A percentile compares a stretch with the other conserved stretches of the same genome.
These are phyloP conservation scores for Coelastrella sp. DNA, from an alignment of 139 green algal genomes.

Conservation along the genomic window DNA sequence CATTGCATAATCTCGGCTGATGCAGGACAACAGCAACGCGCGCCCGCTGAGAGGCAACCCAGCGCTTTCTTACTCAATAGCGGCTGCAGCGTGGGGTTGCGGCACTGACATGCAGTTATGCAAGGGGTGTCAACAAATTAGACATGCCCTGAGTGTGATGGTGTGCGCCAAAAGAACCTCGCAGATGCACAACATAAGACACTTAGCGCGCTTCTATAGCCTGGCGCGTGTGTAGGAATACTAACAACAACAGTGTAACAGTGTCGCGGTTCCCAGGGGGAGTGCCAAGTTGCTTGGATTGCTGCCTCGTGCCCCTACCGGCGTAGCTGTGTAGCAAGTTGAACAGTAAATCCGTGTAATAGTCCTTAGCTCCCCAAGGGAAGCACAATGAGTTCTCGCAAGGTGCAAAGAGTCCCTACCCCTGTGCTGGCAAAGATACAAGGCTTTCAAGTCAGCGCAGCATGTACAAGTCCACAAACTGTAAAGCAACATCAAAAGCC, in stretches of 20 bases:
- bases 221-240: no score
- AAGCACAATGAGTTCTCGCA: background rate
- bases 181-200: no score
- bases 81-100: background rate
- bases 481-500: background rate
- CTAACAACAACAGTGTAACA: no score
- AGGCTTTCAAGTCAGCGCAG: background rate
- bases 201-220: no score
- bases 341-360: background rate
- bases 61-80: no score
- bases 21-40: no score
- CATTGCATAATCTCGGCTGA: no score
- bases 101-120: background rate
- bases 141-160: no score
- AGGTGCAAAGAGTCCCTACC: background rate
- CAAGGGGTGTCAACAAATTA: background rate
- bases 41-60: no score
- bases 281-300: background rate
- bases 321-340: background rate
- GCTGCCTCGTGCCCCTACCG: background rate
- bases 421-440: background rate
- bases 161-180: no score
- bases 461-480: background rate
- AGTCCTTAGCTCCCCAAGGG: background rate
- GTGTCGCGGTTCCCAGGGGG: no score